Conservation (phyloP, 345 rosid genomes). For the Durio zibethinus region DNA sequence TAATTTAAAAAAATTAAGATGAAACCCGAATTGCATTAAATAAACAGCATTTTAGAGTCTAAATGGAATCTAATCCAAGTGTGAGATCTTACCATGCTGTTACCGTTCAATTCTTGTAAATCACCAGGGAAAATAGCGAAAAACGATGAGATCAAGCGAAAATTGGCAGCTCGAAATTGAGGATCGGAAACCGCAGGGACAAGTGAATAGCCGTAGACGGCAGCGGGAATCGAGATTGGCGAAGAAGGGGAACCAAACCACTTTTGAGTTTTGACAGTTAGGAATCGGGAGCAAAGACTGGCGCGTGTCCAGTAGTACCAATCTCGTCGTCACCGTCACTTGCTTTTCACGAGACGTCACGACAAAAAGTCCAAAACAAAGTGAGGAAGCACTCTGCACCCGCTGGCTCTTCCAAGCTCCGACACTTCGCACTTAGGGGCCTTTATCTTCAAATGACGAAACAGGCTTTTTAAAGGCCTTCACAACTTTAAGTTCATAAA, state of each 20-base stretch:
- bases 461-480: too few relatives aligned
- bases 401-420: too few relatives aligned
- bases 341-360: neutral
- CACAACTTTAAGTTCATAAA: too few relatives aligned
- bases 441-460: too few relatives aligned
- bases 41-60: neutral
- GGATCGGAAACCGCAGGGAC: neutral
- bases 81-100: constrained; percentile 14
- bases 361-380: neutral
- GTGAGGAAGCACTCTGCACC: too few relatives aligned
- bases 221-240: neutral
- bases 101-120: neutral
- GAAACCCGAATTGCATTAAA: constrained; percentile 7
- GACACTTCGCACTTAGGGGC: too few relatives aligned
- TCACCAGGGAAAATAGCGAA: neutral
- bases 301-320: neutral
- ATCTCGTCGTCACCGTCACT: constrained; percentile 1
- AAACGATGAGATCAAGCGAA: neutral
- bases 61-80: neutral
- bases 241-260: neutral
- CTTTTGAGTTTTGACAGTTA: neutral
- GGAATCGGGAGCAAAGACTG: constrained; percentile 1
- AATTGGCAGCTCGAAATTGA: neutral
- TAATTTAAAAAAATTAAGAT: constrained; percentile 13
- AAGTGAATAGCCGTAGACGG: neutral